phyloP scores from a whole-genome alignment of 1,284 basidiomycete genomes.

The Fomitopsis betulina region DNA sequence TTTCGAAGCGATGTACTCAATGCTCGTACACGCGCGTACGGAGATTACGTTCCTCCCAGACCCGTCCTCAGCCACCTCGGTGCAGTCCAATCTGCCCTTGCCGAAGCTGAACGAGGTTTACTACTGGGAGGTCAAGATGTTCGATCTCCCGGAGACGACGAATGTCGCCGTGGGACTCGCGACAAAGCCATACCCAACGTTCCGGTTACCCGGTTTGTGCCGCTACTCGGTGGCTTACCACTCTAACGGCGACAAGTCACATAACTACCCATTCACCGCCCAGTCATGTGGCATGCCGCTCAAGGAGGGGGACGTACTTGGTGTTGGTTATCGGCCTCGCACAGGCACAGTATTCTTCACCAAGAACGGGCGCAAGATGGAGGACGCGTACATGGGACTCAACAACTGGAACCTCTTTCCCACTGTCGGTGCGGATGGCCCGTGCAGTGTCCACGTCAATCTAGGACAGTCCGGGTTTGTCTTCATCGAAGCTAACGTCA shows the following conservation, averaged over 20 bases:
- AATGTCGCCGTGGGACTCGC: conserved; percentile 87
- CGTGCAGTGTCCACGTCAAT: conserved; percentile 93
- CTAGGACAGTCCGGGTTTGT: conserved; percentile 95
- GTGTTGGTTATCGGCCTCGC: conserved; percentile 89
- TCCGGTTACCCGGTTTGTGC: conserved; percentile 86
- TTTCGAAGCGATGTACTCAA: conserved; percentile 86
- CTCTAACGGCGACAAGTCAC: conserved; percentile 94
- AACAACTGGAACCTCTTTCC: conserved; percentile 91
- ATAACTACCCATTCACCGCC: conserved; percentile 95
- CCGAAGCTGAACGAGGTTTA: conserved; percentile 97
- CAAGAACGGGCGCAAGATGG: conserved; percentile 90
- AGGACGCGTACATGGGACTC: conserved; percentile 89
- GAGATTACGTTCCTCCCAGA: conserved; percentile 96
- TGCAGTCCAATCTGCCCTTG: conserved; percentile 91
- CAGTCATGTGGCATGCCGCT: conserved; percentile 82
- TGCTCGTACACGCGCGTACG: conserved; percentile 89
- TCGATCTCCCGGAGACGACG: conserved; percentile 83
- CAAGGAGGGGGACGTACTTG: conserved; percentile 92
- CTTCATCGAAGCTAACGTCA: conserved; percentile 97
- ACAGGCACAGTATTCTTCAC: conserved; percentile 97
- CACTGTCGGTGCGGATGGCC: conserved; percentile 90
- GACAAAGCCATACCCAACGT: conserved; percentile 92
- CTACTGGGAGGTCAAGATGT: conserved; percentile 98
- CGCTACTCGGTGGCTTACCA: conserved; percentile 96
- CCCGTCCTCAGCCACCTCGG: conserved; percentile 86